Evolutionary conservation across 345 rosid genomes (phyloP).

Genomic region (Acer campestre): DNA sequence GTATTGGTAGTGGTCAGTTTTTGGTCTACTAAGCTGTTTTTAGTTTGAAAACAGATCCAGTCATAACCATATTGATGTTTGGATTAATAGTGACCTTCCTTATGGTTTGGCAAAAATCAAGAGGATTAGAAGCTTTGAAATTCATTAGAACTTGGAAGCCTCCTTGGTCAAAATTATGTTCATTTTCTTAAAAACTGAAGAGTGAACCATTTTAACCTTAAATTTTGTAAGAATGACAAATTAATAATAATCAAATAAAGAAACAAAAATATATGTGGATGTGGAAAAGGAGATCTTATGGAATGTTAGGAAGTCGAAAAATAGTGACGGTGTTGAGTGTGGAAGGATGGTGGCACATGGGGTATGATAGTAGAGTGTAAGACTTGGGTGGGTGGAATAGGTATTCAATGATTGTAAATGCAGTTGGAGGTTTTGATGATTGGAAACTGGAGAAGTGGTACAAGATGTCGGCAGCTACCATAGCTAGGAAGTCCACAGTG

Average conservation of each 20-base stretch:
- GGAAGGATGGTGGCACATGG: neutral
- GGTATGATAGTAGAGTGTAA: too few species aligned
- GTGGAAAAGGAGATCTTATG: neutral
- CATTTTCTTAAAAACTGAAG: neutral
- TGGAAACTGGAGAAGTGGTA: neutral
- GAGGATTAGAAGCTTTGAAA: neutral
- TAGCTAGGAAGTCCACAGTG: neutral
- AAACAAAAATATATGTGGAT: too few species aligned
- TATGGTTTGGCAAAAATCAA: neutral
- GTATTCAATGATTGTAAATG: neutral
- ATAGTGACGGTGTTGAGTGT: neutral
- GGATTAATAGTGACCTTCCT: neutral
- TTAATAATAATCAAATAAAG: too few species aligned
- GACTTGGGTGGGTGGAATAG: neutral
- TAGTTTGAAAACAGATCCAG: constrained; percentile 8
- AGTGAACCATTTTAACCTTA: neutral
- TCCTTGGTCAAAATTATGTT: neutral
- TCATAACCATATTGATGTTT: neutral
- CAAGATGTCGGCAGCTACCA: neutral
- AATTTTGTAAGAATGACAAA: neutral
- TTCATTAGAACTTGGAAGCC: neutral
- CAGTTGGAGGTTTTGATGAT: neutral
- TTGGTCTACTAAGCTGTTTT: neutral
- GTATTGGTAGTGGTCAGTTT: neutral
- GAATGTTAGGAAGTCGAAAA: neutral